These are phyloP conservation scores for Dactylellina sp. DNA, from an alignment of 2,329 filamentous ascomycete species.

Conservation along the genomic window DNA sequence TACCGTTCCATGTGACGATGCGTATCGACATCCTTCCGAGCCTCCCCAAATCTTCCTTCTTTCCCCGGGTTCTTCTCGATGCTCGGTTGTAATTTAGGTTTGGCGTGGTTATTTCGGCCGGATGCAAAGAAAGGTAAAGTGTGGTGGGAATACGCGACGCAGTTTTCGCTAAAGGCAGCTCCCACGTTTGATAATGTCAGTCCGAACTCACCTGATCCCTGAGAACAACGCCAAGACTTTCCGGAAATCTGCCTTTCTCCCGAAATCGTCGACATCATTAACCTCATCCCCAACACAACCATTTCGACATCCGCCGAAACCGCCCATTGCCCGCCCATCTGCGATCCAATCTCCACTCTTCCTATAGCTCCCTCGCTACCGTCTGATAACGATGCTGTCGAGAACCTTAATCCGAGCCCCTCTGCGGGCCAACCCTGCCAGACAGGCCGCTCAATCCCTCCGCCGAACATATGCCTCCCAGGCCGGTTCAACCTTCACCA, in stretches of 20 bases:
- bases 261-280: conserved; percentile 37
- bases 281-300: conserved; percentile 2
- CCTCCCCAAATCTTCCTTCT: background rate
- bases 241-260: conserved; percentile 26
- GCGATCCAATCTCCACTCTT: conserved; percentile 34
- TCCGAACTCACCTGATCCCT: conserved; percentile 28
- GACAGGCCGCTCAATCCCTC: conserved; percentile 67
- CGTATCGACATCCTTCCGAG: conserved; percentile 75
- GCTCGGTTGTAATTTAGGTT: background rate
- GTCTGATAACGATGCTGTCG: conserved; percentile 75
- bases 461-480: conserved; percentile 53
- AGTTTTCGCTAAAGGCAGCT: background rate
- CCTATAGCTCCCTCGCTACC: conserved; percentile 56
- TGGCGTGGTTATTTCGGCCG: background rate
- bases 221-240: conserved; percentile 10
- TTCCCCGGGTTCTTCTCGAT: background rate
- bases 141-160: conserved; percentile 17
- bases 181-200: conserved; percentile 14
- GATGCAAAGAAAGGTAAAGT: background rate
- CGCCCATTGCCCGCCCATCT: background rate
- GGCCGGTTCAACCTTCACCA: conserved; percentile 77
- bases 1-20: conserved; percentile 89
- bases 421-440: conserved; percentile 74
- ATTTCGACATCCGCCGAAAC: background rate
- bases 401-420: conserved; percentile 73